Evolutionary conservation across 2,329 filamentous ascomycete genomes (phyloP), one percentile per base, ranked within the genome.

Genomic region (Xylaria sp.): DNA sequence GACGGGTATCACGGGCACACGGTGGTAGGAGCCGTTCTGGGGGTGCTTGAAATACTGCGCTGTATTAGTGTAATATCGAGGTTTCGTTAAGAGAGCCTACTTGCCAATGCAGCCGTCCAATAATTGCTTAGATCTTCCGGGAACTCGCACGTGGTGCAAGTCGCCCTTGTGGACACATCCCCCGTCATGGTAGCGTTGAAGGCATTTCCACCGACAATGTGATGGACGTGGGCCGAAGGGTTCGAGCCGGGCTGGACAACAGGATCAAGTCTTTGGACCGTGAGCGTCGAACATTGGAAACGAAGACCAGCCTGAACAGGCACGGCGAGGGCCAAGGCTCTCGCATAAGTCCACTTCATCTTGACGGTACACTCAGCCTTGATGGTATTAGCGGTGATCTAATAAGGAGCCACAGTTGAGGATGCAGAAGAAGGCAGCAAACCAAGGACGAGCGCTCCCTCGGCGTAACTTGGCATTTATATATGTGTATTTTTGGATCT

Each of bases 71-170:
- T 7, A 7, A 7, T 9, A 23, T 48, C 17, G 21, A 2, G 3
- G 11, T 23, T 48, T 15, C 2, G n/a, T n/a, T n/a, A n/a, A n/a
- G n/a, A n/a, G 21, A 27, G 21, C n/a, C n/a, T 21, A 37, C 21
- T 51, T 5, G 21, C 52, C 21, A 19, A 38, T 5, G 60, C 19
- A 9, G 60, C 60, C 10, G 60, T 70, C 69, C 69, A 70, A 37
- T 71, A 71, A 37, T 71, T 71, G 33, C 64, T 67, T 29, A 70
- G 67, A 54, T 71, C 68, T 31, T 70, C 68, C 3, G 66, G 31
- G 61, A 68, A 67, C 29, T 68, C 60, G 49, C 68, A 70, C n/a
- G 68, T 70, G 9, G 70, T 72, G 48, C 70, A 71, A 25, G 66
- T 65, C 23, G 64, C 64, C 47, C 61, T 54, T 4, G 31, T 0